Conservation (phyloP, 495 filamentous ascomycete species). For the Neurospora sp. region DNA sequence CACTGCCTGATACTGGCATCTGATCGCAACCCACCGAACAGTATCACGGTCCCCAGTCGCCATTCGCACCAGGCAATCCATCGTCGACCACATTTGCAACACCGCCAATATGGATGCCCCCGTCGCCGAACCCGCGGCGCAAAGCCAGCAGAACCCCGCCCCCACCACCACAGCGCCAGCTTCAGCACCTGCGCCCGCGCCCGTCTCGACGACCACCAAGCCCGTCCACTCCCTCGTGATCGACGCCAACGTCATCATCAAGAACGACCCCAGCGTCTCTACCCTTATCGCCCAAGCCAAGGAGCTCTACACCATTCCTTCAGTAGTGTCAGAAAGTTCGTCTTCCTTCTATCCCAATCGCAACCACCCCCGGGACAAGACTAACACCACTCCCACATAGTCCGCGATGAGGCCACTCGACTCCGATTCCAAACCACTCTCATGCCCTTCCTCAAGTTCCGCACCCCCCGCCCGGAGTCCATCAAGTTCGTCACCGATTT, state of each 20-base stretch:
- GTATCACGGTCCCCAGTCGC: too few species aligned
- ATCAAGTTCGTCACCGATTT: slow-evolving; percentile 74
- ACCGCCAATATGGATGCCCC: slow-evolving; percentile 8
- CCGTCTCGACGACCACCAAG: slow-evolving; percentile 31
- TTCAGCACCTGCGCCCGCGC: background rate
- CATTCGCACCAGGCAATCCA: background rate
- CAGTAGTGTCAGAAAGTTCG: slow-evolving; percentile 78
- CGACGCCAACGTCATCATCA: slow-evolving; percentile 85
- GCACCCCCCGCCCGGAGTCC: slow-evolving; percentile 62
- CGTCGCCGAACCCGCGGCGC: slow-evolving; percentile 3
- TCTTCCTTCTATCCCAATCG: background rate
- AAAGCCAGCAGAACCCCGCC: slow-evolving; percentile 14
- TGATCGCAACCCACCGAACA: background rate
- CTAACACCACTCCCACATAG: slow-evolving; percentile 1
- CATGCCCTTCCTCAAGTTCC: slow-evolving; percentile 70
- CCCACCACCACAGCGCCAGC: slow-evolving; percentile 10
- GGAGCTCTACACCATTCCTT: slow-evolving; percentile 72
- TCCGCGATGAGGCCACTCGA: slow-evolving; percentile 64
- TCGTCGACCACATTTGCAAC: background rate
- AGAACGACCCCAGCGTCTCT: slow-evolving; percentile 72
- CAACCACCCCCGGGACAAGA: background rate
- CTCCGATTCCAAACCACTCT: slow-evolving; percentile 70
- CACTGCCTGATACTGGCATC: background rate
- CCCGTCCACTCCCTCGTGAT: slow-evolving; percentile 75
- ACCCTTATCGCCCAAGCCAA: slow-evolving; percentile 67